Evolutionary conservation across 2,329 filamentous ascomycete genomes (phyloP).

Genomic region (Colletotrichum kahawae): DNA sequence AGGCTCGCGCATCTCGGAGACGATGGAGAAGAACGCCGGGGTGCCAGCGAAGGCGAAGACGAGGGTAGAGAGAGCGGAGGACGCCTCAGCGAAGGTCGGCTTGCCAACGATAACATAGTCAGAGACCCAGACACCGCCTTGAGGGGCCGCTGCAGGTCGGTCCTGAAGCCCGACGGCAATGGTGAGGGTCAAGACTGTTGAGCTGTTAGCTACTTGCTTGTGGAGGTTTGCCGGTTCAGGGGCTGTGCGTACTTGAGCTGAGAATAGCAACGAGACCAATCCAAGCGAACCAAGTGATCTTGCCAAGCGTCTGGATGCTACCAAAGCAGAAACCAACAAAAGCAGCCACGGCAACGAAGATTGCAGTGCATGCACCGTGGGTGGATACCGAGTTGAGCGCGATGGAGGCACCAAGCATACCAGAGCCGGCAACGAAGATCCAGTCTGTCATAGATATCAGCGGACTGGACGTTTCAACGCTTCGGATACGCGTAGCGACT

Average conservation of each 20-base stretch:
- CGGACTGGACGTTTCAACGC: background rate
- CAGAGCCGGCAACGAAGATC: slow-evolving; percentile 39
- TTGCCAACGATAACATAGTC: slow-evolving; percentile 58
- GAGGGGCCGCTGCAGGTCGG: slow-evolving; percentile 28
- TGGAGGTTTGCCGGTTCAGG: background rate
- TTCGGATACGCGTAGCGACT: background rate
- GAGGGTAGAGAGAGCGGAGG: slow-evolving; percentile 35
- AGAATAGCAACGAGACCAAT: slow-evolving; percentile 33
- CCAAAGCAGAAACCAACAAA: slow-evolving; percentile 33
- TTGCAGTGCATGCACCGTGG: slow-evolving; percentile 43
- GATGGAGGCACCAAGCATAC: slow-evolving; percentile 46
- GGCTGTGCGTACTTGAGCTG: slow-evolving; percentile 26
- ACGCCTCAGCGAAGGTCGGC: slow-evolving; percentile 57
- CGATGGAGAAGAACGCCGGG: slow-evolving; percentile 37
- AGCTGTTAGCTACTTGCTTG: background rate
- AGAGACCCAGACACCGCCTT: slow-evolving; percentile 25
- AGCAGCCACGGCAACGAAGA: slow-evolving; percentile 41
- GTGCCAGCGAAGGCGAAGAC: slow-evolving; percentile 44
- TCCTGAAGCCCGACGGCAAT: slow-evolving; percentile 35
- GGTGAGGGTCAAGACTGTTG: slow-evolving; percentile 29
- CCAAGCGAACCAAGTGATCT: slow-evolving; percentile 39
- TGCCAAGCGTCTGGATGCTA: slow-evolving; percentile 35
- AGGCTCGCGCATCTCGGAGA: slow-evolving; percentile 39
- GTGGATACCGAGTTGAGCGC: slow-evolving; percentile 43
- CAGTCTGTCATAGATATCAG: slow-evolving; percentile 23